Evolutionary conservation across 2,329 filamentous ascomycete genomes (phyloP).

Genomic region (Colletotrichum abscissum): DNA sequence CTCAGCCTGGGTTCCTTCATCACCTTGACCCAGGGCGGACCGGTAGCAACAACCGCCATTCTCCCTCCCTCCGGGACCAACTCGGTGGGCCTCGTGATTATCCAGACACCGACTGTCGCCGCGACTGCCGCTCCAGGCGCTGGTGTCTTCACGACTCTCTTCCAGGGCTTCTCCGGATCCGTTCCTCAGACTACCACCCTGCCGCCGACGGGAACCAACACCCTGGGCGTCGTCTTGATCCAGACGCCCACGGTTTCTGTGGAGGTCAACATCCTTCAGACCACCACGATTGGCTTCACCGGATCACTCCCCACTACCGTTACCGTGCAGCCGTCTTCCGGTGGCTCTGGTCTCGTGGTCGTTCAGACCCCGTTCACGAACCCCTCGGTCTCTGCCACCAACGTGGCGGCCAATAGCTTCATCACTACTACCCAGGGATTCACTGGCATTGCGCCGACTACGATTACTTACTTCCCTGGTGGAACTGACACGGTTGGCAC

Average conservation of each 20-base stretch:
- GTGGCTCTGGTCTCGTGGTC: slow-evolving; percentile 29
- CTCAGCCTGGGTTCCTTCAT: background rate
- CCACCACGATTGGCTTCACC: slow-evolving; percentile 22
- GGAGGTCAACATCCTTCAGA: slow-evolving; percentile 14
- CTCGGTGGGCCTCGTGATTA: slow-evolving; percentile 21
- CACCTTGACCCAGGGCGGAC: slow-evolving; percentile 16
- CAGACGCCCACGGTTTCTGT: slow-evolving; percentile 22
- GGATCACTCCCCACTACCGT: slow-evolving; percentile 15
- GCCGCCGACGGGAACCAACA: slow-evolving; percentile 9
- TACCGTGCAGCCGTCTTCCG: slow-evolving; percentile 24
- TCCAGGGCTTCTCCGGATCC: slow-evolving; percentile 20
- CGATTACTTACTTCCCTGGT: slow-evolving; percentile 18
- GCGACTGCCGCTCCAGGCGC: slow-evolving; percentile 3
- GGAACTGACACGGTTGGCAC: slow-evolving; percentile 17
- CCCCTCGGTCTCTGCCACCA: background rate
- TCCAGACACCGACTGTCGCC: slow-evolving; percentile 29
- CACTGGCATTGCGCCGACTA: slow-evolving; percentile 8
- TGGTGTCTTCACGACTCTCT: slow-evolving; percentile 20
- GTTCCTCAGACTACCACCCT: slow-evolving; percentile 19
- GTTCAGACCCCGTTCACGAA: slow-evolving; percentile 23
- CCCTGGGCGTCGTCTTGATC: slow-evolving; percentile 20
- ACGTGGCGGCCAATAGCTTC: slow-evolving; percentile 5
- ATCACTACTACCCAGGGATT: slow-evolving; percentile 22
- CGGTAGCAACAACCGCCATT: slow-evolving; percentile 8
- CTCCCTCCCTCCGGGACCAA: slow-evolving; percentile 23